Base-by-base conservation (phyloP, 345 rosid genomes). In the Melaleuca quinquenervia region DNA sequence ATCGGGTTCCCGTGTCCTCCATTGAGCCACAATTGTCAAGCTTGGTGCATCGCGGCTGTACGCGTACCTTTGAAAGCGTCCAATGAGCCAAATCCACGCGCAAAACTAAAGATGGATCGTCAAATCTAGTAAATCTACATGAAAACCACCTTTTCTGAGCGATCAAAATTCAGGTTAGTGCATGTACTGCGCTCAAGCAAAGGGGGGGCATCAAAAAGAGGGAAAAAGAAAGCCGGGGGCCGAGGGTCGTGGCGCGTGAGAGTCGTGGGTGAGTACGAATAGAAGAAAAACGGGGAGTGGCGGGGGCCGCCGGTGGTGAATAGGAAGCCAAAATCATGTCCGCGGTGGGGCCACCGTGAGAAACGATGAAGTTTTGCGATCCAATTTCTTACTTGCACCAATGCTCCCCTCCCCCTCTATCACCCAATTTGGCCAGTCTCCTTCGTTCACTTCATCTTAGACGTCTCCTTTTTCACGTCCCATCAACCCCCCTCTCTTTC, bases 381-480 rank as follows among this genome's bases (percentile, higher is more conserved):
- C 78, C 78, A 16, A 32, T 1, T 64, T 32, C 45, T 64, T 64
- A 18, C 6, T 16, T 32, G 44, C 24, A 5, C 76, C 45, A 64
- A 64, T 64, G 76, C 76, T 29, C 44, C 74, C 11, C 48, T 20
- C 60, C 58, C 51, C 36, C 16, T 21, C 52, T 7, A 15, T 26
- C 80, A 3, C 78, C 52, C 32, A 32, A 32, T 70, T 32, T 36
- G 78, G 12, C 48, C 78, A 11, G 78, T 70, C 49, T 32, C 55
- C 82, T 45, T 62, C 86, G 45, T 74, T 84, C 76, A 62, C 50
- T 84, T 84, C 82, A 50, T 85, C 86, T 85, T 29, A 36, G 11
- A 70, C 82, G 86, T 64, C 51, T 84, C 50, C 50, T 26, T 84
- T 84, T 64, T 27, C 82, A 84, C 82, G 86, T 84, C 82, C 82